phyloP scores from a whole-genome alignment of 2,329 filamentous ascomycete genomes.

The Geosmithia flava region DNA sequence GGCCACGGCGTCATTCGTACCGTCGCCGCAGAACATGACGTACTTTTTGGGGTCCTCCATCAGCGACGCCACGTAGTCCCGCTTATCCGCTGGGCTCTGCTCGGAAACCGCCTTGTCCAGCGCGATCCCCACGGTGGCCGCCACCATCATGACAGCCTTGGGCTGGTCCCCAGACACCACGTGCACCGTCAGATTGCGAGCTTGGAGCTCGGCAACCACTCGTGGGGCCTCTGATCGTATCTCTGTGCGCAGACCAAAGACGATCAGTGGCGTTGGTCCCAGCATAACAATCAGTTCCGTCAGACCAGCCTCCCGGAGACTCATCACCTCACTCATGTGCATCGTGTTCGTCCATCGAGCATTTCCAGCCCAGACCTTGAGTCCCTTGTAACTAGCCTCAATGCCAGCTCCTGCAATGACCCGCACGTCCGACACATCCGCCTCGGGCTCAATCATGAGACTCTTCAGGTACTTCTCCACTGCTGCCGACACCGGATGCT shows the following conservation, averaged over 20 bases:
- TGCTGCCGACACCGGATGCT: conserved; percentile 33
- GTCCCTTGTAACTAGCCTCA: conserved; percentile 17
- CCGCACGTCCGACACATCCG: conserved; percentile 13
- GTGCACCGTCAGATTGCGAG: conserved; percentile 34
- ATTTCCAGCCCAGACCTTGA: conserved; percentile 28
- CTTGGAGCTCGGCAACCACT: conserved; percentile 30
- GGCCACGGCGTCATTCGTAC: conserved; percentile 67
- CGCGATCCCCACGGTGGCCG: conserved; percentile 21
- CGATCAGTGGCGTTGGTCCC: conserved; percentile 19
- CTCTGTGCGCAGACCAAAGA: conserved; percentile 33
- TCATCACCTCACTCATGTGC: conserved; percentile 7
- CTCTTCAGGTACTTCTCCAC: conserved; percentile 24
- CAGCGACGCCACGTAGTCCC: conserved; percentile 29
- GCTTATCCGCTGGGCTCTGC: conserved; percentile 37
- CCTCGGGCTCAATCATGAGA: conserved; percentile 9
- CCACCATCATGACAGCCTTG: conserved; percentile 30
- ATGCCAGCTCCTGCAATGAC: conserved; percentile 27
- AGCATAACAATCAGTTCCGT: conserved; percentile 14
- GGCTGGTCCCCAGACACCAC: conserved; percentile 45
- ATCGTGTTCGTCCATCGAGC: conserved; percentile 26
- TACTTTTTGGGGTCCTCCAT: conserved; percentile 12
- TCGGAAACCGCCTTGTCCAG: conserved; percentile 22
- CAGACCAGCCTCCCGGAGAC: conserved; percentile 9
- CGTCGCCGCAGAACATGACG: conserved; percentile 64
- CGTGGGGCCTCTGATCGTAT: conserved; percentile 23